These are phyloP conservation scores for Triticum urartu DNA, from an alignment of 176 grass and related monocot genomes.

Conservation along the genomic window DNA sequence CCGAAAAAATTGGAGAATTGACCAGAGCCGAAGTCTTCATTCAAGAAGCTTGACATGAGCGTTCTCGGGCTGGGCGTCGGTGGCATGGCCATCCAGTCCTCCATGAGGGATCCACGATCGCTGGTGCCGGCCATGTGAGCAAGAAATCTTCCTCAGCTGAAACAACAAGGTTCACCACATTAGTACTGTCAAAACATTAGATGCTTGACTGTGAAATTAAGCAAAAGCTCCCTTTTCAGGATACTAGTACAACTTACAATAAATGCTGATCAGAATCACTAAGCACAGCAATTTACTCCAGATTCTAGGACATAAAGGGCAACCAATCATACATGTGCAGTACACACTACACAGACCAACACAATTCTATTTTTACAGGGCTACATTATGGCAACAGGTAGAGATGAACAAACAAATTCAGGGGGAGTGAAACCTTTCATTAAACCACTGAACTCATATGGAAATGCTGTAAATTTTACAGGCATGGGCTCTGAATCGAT, in stretches of 20 bases:
- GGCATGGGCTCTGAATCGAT: not conserved
- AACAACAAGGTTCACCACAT: not conserved
- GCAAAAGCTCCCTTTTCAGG: not conserved
- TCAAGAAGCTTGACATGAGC: constrained; percentile 68
- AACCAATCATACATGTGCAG: not conserved
- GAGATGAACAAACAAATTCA: not conserved
- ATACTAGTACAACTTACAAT: not conserved
- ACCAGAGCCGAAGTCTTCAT: constrained; percentile 67
- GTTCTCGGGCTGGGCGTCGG: constrained; percentile 69
- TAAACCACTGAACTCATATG: not conserved
- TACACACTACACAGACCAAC: constrained; percentile 11
- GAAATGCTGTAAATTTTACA: not conserved
- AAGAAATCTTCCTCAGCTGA: constrained; percentile 29
- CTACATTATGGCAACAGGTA: not conserved
- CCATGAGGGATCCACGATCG: constrained; percentile 54
- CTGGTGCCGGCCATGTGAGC: constrained; percentile 33
- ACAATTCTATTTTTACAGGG: not conserved
- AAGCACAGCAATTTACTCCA: not conserved
- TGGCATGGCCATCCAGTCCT: constrained; percentile 64
- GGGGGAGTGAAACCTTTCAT: not conserved
- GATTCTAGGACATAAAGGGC: not conserved
- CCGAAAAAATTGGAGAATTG: constrained; percentile 42
- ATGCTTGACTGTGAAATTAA: not conserved
- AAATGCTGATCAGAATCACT: constrained; percentile 5
- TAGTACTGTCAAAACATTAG: constrained; percentile 21